Evolutionary conservation across 441 rosid genomes (phyloP).

Genomic region (Populus hybrid): DNA sequence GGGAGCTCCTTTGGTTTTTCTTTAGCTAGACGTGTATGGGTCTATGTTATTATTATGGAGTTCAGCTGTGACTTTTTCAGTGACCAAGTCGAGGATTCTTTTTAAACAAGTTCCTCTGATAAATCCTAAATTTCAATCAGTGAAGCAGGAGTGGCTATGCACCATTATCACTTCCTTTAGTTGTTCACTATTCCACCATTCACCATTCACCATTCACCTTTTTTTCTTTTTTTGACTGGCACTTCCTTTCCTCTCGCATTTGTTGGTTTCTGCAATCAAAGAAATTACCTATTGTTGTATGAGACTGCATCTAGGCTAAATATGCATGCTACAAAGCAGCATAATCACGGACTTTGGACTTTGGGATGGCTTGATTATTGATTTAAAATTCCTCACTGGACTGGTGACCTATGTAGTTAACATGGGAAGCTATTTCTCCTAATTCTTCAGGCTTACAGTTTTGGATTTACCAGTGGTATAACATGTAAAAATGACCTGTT

Average conservation of each 20-base stretch:
- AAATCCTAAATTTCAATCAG: background rate
- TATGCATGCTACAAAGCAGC: background rate
- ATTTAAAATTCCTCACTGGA: background rate
- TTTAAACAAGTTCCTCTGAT: background rate
- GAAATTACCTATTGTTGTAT: background rate
- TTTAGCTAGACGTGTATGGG: background rate
- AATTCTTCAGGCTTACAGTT: background rate
- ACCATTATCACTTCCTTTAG: no score
- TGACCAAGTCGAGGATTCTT: background rate
- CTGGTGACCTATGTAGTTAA: background rate
- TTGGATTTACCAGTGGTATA: background rate
- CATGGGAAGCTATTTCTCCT: background rate
- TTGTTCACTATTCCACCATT: background rate
- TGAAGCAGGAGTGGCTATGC: background rate
- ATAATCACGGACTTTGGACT: background rate
- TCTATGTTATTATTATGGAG: background rate
- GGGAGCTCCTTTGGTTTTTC: background rate
- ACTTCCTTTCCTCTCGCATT: background rate
- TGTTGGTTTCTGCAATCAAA: constrained; percentile 3
- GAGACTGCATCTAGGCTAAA: background rate
- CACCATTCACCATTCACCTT: no score
- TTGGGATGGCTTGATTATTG: background rate
- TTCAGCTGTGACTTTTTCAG: background rate
- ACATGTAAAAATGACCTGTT: background rate
- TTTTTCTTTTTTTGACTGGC: background rate